phyloP scores from a whole-genome alignment of 2,329 filamentous ascomycete species.

The Nemania sp. region DNA sequence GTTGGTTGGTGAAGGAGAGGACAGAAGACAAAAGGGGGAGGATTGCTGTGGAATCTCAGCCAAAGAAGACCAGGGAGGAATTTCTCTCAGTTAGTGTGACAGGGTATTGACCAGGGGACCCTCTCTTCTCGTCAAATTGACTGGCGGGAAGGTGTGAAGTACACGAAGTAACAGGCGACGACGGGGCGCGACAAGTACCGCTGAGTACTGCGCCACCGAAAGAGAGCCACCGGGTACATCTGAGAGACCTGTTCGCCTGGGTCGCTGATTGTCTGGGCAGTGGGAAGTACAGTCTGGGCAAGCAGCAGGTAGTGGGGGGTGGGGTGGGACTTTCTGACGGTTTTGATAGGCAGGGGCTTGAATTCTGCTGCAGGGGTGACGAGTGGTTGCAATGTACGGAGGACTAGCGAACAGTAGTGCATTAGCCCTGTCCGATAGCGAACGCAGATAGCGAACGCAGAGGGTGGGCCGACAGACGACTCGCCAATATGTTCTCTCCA shows the following conservation, averaged over 20 bases:
- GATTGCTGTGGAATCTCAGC: conserved; percentile 24
- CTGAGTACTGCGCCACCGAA: neutral
- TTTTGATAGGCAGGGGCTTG: conserved; percentile 27
- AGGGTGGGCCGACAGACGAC: conserved; percentile 11
- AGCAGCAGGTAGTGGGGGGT: conserved; percentile 22
- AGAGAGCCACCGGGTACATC: conserved; percentile 4
- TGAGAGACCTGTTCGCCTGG: neutral
- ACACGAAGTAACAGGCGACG: conserved; percentile 1
- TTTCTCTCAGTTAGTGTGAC: conserved; percentile 27
- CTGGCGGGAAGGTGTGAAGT: conserved; percentile 25
- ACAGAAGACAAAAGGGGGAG: conserved; percentile 23
- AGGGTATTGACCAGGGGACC: conserved; percentile 25
- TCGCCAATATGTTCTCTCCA: conserved; percentile 7
- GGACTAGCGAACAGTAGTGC: neutral
- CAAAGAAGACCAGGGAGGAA: conserved; percentile 28
- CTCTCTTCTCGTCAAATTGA: conserved; percentile 16
- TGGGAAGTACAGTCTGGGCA: conserved; percentile 15
- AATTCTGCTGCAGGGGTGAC: conserved; percentile 24
- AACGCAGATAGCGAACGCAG: conserved; percentile 1
- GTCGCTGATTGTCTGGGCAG: neutral
- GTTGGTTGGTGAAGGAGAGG: conserved; percentile 11
- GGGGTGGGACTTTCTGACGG: conserved; percentile 16
- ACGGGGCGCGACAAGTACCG: conserved; percentile 9
- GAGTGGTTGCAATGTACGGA: neutral
- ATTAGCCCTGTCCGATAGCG: conserved; percentile 21